phyloP scores from a whole-genome alignment of 139 green algal genomes.

The Zygnema cylindricum region DNA sequence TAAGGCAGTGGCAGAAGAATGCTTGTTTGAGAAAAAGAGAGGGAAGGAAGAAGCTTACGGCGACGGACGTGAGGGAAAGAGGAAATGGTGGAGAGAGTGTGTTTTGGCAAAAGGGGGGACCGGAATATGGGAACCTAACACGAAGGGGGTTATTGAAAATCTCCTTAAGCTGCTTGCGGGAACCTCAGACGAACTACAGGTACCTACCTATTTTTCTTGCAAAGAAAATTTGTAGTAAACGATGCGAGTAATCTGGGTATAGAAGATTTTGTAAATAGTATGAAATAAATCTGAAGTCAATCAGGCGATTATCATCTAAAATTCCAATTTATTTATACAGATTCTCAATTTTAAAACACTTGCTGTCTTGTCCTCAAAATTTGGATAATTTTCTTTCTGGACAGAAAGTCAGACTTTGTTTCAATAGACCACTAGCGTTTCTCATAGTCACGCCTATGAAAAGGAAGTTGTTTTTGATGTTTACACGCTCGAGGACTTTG shows the following conservation, averaged over 20 bases:
- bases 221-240: background rate
- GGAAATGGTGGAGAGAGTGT: background rate
- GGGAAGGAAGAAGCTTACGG: background rate
- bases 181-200: too few relatives aligned
- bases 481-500: background rate
- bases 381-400: too few relatives aligned
- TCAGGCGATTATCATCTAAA: too few relatives aligned
- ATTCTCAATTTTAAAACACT: too few relatives aligned
- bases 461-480: background rate
- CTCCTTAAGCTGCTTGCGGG: background rate
- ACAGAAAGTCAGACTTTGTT: too few relatives aligned
- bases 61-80: background rate
- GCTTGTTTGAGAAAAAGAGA: background rate
- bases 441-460: too few relatives aligned
- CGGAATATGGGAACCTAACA: background rate
- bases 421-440: too few relatives aligned
- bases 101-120: background rate
- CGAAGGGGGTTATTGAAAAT: background rate
- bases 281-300: too few relatives aligned
- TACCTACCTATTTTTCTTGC: too few relatives aligned
- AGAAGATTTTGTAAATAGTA: background rate
- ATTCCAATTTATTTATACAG: too few relatives aligned
- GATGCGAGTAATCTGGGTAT: background rate
- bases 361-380: too few relatives aligned
- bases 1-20: background rate